phyloP scores from a whole-genome alignment of 176 grass and related monocot genomes.

The Raddia distichophylla region DNA sequence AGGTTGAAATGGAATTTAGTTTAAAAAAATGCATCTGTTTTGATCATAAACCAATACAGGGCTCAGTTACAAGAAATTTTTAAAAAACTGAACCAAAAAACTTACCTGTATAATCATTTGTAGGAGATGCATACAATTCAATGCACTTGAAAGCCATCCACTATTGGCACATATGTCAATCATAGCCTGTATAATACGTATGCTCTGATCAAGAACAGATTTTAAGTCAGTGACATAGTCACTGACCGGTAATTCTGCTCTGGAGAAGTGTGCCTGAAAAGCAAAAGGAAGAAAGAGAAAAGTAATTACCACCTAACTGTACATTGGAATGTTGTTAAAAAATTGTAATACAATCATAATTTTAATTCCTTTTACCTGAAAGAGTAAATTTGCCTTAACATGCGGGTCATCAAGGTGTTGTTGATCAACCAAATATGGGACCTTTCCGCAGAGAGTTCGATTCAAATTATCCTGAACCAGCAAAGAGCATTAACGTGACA shows the following conservation, averaged over 20 bases:
- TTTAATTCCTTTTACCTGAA: slow-evolving; percentile 66
- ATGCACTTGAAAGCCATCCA: slow-evolving; percentile 87
- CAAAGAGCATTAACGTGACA: slow-evolving; percentile 34
- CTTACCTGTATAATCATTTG: slow-evolving; percentile 99
- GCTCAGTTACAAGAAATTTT: not conserved
- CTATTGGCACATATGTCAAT: slow-evolving; percentile 98
- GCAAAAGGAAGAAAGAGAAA: slow-evolving; percentile 39
- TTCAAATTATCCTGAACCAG: slow-evolving; percentile 83
- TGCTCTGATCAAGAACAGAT: slow-evolving; percentile 99
- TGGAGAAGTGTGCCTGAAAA: slow-evolving; percentile 87
- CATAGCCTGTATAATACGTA: slow-evolving; percentile 97
- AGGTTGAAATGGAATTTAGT: slow-evolving; percentile 15
- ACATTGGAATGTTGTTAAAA: slow-evolving; percentile 24
- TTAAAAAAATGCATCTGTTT: slow-evolving; percentile 24
- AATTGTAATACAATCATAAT: slow-evolving; percentile 23
- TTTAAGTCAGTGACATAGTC: slow-evolving; percentile 95
- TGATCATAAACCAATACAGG: slow-evolving; percentile 9
- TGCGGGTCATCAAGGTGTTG: slow-evolving; percentile 92
- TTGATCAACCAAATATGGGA: slow-evolving; percentile 76
- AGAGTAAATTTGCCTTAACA: slow-evolving; percentile 98
- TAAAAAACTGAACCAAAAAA: slow-evolving; percentile 34
- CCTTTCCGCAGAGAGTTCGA: slow-evolving; percentile 73
- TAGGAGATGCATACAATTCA: slow-evolving; percentile 94
- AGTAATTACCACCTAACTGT: slow-evolving; percentile 12
- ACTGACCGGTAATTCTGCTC: slow-evolving; percentile 82